Conservation (phyloP, 2,329 filamentous ascomycete genomes). For the Rhytidhysteron rufulum region DNA sequence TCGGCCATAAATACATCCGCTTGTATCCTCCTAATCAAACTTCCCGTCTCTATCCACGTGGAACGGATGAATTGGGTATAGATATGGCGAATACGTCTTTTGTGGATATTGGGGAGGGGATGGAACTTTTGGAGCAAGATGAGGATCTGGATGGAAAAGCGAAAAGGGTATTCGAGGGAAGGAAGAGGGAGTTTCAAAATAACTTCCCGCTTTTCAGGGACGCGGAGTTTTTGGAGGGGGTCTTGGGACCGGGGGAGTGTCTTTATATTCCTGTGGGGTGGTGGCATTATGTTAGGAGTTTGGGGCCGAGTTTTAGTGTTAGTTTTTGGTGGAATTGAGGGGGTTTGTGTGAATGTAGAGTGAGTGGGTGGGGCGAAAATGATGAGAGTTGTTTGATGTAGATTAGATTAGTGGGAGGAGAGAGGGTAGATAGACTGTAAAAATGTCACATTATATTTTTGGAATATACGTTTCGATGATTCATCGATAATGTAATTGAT, state of each 20-base stretch:
- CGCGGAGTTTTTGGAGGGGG: conserved; percentile 68
- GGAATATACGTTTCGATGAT: no score
- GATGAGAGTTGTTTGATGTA: no score
- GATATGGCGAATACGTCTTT: conserved; percentile 90
- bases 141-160: conserved; percentile 9
- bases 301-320: conserved; percentile 87
- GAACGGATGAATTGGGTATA: conserved; percentile 62
- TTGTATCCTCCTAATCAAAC: conserved; percentile 70
- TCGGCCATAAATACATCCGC: conserved; percentile 87
- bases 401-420: no score
- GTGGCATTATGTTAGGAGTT: conserved; percentile 94
- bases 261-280: conserved; percentile 89
- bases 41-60: conserved; percentile 56
- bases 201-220: conserved; percentile 54
- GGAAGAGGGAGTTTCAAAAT: conserved; percentile 25
- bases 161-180: conserved; percentile 41
- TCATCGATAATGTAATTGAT: no score
- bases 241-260: conserved; percentile 77
- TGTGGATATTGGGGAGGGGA: conserved; percentile 70
- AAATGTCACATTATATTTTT: no score
- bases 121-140: conserved; percentile 42
- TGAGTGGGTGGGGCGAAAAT: no score
- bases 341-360: background rate
- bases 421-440: no score
- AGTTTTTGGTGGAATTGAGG: conserved; percentile 88